A percentile compares a stretch with the other conserved stretches of the same genome.
Evolutionary conservation across 139 green algal species (phyloP).

Genomic region (Chlorella sp.): DNA sequence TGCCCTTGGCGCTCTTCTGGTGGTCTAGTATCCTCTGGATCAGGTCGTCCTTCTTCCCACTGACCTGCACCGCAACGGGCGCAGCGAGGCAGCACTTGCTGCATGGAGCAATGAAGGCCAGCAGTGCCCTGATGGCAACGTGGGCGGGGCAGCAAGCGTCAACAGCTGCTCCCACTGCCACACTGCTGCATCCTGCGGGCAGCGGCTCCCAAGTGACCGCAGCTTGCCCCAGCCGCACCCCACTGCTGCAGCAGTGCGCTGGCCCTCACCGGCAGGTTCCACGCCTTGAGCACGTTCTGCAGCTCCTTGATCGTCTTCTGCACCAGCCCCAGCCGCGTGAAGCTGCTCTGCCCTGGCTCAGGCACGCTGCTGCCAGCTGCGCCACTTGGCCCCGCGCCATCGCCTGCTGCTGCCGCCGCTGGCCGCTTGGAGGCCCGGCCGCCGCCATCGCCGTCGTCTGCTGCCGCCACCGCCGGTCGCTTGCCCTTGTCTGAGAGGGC

Average conservation of each 20-base stretch:
- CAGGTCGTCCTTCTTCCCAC: conserved; percentile 62
- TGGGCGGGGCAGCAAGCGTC: too few species aligned
- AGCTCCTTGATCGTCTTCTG: conserved; percentile 55
- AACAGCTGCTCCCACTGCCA: too few species aligned
- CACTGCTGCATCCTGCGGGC: too few species aligned
- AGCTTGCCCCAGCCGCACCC: too few species aligned
- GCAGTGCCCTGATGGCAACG: too few species aligned
- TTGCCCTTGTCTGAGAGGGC: conserved; percentile 45
- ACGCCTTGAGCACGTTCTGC: conserved; percentile 53
- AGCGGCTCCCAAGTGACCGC: too few species aligned
- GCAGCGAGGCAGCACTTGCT: too few species aligned
- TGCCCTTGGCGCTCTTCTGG: conserved; percentile 17
- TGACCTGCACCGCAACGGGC: neutral
- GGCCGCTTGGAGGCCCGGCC: conserved; percentile 22
- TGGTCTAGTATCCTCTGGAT: conserved; percentile 49
- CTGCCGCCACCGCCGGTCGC: neutral
- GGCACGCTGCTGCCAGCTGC: neutral
- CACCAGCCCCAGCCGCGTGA: conserved; percentile 38
- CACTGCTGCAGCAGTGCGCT: too few species aligned
- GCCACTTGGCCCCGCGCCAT: conserved; percentile 21
- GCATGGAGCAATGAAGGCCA: too few species aligned
- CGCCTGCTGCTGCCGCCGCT: neutral
- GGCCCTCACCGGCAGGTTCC: conserved; percentile 27
- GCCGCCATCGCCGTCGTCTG: conserved; percentile 12
- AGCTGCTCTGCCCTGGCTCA: conserved; percentile 14